Evolutionary conservation across 23 red algal species (phyloP).

Genomic region (Rhodosorus marinus): DNA sequence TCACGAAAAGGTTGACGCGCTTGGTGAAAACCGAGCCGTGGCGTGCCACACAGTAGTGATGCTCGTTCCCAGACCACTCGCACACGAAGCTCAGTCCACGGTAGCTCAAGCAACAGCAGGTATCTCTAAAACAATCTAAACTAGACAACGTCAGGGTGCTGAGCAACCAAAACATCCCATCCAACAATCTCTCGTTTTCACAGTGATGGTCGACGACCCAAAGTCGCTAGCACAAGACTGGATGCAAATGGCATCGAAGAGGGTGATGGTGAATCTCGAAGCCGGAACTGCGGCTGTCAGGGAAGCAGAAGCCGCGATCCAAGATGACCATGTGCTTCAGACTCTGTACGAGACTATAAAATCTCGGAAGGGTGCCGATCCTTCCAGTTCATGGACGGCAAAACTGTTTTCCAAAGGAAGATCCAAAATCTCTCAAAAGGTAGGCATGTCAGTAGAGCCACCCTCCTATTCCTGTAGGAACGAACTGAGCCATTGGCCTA

Average conservation of each 20-base stretch:
- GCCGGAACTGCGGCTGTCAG: not conserved
- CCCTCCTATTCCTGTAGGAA: too few relatives aligned
- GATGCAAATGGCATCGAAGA: conserved; percentile 6
- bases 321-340: conserved; percentile 15
- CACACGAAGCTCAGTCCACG: conserved; percentile 2
- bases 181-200: not conserved
- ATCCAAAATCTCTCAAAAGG: conserved; percentile 70
- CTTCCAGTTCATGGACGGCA: conserved; percentile 64
- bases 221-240: conserved; percentile 5
- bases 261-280: too few relatives aligned
- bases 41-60: conserved; percentile 55
- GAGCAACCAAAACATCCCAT: not conserved
- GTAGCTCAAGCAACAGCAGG: not conserved
- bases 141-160: not conserved
- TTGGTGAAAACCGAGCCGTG: conserved; percentile 83
- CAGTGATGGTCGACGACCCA: conserved; percentile 10
- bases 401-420: conserved; percentile 66
- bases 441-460: too few relatives aligned
- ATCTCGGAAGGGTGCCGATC: conserved; percentile 27
- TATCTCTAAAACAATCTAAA: not conserved
- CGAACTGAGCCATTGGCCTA: too few relatives aligned
- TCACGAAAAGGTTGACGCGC: conserved; percentile 89
- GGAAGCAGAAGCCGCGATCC: not conserved
- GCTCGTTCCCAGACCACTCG: conserved; percentile 11
- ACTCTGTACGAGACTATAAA: conserved; percentile 52